These are phyloP conservation scores for Nevesoporus exiguus DNA, from an alignment of 768 basidiomycete species.

Conservation along the genomic window DNA sequence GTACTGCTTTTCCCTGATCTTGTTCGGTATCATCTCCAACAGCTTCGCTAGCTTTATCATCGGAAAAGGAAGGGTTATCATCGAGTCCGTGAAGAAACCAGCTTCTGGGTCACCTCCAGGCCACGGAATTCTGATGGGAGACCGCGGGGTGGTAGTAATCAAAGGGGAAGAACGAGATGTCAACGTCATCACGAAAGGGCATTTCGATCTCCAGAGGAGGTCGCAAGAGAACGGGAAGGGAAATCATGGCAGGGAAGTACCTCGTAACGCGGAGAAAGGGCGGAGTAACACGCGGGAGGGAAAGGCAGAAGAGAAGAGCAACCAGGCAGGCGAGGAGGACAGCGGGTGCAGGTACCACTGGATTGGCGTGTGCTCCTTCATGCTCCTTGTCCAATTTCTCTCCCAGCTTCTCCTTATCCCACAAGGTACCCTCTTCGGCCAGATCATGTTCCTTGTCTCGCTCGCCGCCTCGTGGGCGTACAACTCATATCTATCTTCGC, in stretches of 20 bases:
- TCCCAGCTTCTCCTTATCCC: conserved; percentile 35
- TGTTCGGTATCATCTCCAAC: conserved; percentile 32
- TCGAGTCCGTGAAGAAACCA: conserved; percentile 13
- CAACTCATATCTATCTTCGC: conserved; percentile 31
- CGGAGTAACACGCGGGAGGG: not conserved
- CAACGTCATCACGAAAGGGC: conserved; percentile 29
- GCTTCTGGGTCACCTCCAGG: conserved; percentile 24
- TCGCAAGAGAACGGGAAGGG: too few relatives aligned
- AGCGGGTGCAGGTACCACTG: not conserved
- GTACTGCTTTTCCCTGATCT: conserved; percentile 31
- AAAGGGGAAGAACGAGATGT: conserved; percentile 28
- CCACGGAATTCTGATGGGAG: conserved; percentile 26
- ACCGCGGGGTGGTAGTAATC: conserved; percentile 23
- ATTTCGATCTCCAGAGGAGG: conserved; percentile 21
- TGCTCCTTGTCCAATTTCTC: conserved; percentile 31
- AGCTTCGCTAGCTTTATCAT: conserved; percentile 26
- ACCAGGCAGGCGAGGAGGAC: not conserved
- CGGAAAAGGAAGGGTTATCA: conserved; percentile 22
- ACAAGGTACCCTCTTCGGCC: conserved; percentile 33
- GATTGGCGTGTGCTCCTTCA: conserved; percentile 28
- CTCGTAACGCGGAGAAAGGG: too few relatives aligned
- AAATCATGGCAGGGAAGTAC: too few relatives aligned
- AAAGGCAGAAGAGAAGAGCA: not conserved
- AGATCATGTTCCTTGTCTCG: conserved; percentile 32
- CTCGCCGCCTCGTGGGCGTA: conserved; percentile 34